Conservation (phyloP, 257 asterid genomes). For the Henckelia pumila region DNA sequence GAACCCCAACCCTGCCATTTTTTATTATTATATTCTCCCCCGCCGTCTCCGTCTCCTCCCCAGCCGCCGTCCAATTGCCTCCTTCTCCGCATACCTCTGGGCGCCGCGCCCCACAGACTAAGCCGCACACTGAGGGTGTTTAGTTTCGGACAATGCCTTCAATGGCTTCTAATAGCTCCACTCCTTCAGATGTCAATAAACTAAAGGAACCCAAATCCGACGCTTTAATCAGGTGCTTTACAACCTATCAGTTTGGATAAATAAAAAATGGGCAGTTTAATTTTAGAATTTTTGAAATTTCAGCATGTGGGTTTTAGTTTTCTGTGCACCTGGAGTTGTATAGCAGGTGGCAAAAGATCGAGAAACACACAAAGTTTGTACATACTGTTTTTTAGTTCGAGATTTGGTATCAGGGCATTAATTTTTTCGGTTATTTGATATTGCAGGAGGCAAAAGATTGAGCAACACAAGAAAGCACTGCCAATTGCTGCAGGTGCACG, state of each 20-base stretch:
- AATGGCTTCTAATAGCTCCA: slow-evolving; percentile 45
- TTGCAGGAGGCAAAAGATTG: slow-evolving; percentile 62
- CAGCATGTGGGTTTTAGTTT: not conserved
- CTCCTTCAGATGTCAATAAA: slow-evolving; percentile 29
- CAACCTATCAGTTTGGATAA: no score
- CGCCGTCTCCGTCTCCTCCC: no score
- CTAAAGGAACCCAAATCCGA: slow-evolving; percentile 39
- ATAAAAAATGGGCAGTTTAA: not conserved
- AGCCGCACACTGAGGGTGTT: not conserved
- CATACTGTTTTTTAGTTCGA: not conserved
- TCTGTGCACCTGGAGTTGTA: not conserved
- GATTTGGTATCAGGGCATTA: not conserved
- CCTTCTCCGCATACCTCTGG: no score
- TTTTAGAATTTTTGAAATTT: not conserved
- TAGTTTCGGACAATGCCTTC: slow-evolving; percentile 45
- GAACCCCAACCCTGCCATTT: no score
- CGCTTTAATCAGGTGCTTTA: slow-evolving; percentile 41
- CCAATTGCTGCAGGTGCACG: slow-evolving; percentile 78
- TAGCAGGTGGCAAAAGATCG: slow-evolving; percentile 40
- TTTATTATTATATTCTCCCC: no score
- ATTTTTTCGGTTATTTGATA: not conserved
- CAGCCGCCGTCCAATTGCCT: no score
- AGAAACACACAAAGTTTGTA: slow-evolving; percentile 30
- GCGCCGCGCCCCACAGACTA: no score
- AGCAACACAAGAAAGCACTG: slow-evolving; percentile 62